Evolutionary conservation across 1,139 yeast genomes (phyloP).

Genomic region (Debaryomyces subglobosus): DNA sequence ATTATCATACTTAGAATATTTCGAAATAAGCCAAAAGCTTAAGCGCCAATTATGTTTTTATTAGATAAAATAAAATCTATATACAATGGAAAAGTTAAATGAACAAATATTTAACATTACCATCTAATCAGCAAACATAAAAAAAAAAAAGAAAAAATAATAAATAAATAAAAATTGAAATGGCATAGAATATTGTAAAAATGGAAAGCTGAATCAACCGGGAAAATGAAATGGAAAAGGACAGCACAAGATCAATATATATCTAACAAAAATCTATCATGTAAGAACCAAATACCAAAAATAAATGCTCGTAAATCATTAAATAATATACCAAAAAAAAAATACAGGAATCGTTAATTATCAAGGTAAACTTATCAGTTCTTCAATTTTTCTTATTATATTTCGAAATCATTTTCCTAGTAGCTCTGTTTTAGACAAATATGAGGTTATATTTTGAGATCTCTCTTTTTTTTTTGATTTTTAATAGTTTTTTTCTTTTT

Average conservation of each 20-base stretch:
- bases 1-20: too few species aligned
- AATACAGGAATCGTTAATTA: conserved; percentile 7
- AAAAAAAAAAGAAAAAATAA: conserved; percentile 6
- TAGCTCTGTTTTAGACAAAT: conserved; percentile 1
- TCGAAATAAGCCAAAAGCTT: too few species aligned
- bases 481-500: conserved; percentile 10
- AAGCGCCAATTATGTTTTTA: conserved; percentile 4
- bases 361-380: conserved; percentile 4
- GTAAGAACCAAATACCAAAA: conserved; percentile 12
- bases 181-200: not conserved
- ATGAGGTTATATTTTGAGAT: conserved; percentile 5
- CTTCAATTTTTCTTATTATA: conserved; percentile 6
- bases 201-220: not conserved
- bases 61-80: conserved; percentile 2
- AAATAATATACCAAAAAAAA: conserved; percentile 4
- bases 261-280: conserved; percentile 13
- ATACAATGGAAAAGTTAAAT: not conserved
- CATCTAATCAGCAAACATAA: not conserved
- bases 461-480: conserved; percentile 11
- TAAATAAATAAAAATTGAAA: not conserved
- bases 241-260: conserved; percentile 6
- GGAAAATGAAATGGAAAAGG: conserved; percentile 4
- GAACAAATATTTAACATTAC: not conserved
- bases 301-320: conserved; percentile 10
- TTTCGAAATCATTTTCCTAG: conserved; percentile 3